Evolutionary conservation across 1,284 basidiomycete genomes (phyloP), one percentile per base, ranked within the genome.

Genomic region (Marasmius tenuissimus): DNA sequence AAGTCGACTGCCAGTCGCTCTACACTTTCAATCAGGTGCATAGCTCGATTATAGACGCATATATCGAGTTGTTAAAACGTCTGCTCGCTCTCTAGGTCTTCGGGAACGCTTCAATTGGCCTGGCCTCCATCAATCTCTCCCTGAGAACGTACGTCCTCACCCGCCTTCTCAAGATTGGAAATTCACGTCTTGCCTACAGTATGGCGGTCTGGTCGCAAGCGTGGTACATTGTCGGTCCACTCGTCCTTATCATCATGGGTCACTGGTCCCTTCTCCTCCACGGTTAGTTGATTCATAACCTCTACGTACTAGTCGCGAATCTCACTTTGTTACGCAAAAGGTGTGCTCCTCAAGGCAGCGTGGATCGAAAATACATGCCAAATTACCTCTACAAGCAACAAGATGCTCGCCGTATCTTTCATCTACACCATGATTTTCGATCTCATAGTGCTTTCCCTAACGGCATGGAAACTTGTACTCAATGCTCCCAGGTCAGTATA

Each of bases 231-330:
- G 78, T 87, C 39, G 61, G 76, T 6, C 79, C 82, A 12, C 77
- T 92, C 8, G 71, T 88, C 45, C 57, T 81, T 20, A 70, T 92
- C 59, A 90, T 90, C 63, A 76, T 91, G 45, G 90, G 85, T 0
- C 89, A 92, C 68, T 92, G 89, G 89, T 87, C 86, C 4, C 79
- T 92, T 48, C 79, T 92, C 53, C 75, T 92, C n/a, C 90, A 91
- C 67, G 89, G 89, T 83, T 69, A 34, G 72, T 68, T 55, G 27
- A 4, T 49, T 40, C 27, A 52, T 9, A 18, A n/a, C 18, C n/a
- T 14, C 16, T 45, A 45, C 27, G 11, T 40, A n/a, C n/a, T n/a
- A 50, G 7, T 22, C 18, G 27, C 27, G 12, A 18, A 33, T 11
- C 8, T 14, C 14, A 39, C 54, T 22, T 50, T 11, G 37, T 58